Evolutionary conservation across 768 basidiomycete genomes (phyloP), one percentile per base, ranked within the genome.

Genomic region (Tubosaeta sp.): DNA sequence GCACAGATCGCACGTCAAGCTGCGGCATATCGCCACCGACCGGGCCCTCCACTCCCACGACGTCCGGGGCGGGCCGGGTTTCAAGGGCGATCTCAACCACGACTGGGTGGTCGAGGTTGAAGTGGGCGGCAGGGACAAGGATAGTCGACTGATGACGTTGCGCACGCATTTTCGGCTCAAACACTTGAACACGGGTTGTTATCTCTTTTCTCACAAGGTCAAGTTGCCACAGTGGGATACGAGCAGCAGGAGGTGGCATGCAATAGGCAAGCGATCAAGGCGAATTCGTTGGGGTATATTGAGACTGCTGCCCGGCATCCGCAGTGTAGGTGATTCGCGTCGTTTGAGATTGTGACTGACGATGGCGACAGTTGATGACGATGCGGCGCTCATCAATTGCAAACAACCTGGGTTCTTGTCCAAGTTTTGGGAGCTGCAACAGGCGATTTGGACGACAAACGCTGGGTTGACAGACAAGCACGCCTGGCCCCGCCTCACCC

Each of bases 161-260:
- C 72, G 89, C 46, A 93, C 90, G 4, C 76, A 80, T 36, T 95
- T 98, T 72, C 78, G 87, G 59, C 71, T 99, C 41, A 74, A 85
- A 48, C 96, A 99, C 69, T 75, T 79, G 16, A 74, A 94, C 58
- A 89, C 90, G 0, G 94, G 94, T 0, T 99, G 96, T 68, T 98
- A 96, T 66, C 77, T 99, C 32, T 99, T 98, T 76, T 93, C 90
- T 21, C 96, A 99, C 73, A 96, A 96, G 69, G 87, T 97, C 61
- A 98, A 98, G 71, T 73, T 99, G 1, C 96, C 96, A 0, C 90
- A 96, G 5, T 99, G 96, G 96, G 83, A 0, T 99, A 79, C 59
- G 96, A 97, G 64, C 96, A 99, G 69, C 96, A 99, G 67, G 96
- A 99, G 64, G 96, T 99, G 46, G 98, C 96, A 0, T 99, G 96